phyloP scores from a whole-genome alignment of 2,329 filamentous ascomycete species.

The Pleurostoma richardsiae region DNA sequence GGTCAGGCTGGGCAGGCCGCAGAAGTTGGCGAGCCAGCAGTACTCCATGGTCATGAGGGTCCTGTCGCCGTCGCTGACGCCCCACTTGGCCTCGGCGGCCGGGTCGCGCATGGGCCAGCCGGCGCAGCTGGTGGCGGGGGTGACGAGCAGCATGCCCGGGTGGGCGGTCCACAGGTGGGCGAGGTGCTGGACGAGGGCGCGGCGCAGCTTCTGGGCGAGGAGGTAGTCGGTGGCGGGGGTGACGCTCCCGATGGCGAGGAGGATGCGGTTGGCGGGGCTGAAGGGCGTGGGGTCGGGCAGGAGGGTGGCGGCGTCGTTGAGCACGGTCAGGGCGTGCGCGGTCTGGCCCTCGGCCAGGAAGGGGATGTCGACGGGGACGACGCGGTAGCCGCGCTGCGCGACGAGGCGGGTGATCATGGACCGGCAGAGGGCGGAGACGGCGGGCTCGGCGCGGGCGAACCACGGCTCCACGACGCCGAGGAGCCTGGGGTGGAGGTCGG shows the following conservation, averaged over 20 bases:
- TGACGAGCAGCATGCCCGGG: slow-evolving; percentile 66
- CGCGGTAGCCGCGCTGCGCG: slow-evolving; percentile 42
- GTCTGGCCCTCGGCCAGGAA: slow-evolving; percentile 59
- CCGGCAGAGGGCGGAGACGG: slow-evolving; percentile 34
- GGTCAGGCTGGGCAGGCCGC: slow-evolving; percentile 38
- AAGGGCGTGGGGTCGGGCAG: slow-evolving; percentile 42
- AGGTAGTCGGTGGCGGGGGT: slow-evolving; percentile 63
- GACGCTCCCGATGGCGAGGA: slow-evolving; percentile 58
- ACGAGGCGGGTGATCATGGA: slow-evolving; percentile 47
- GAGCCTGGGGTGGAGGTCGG: slow-evolving; percentile 28
- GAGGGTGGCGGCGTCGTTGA: slow-evolving; percentile 52
- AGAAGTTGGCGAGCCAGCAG: slow-evolving; percentile 47
- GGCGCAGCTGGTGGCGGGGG: slow-evolving; percentile 56
- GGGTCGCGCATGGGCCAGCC: slow-evolving; percentile 34
- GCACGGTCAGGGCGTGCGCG: slow-evolving; percentile 69
- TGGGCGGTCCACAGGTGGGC: slow-evolving; percentile 59
- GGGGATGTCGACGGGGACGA: slow-evolving; percentile 53
- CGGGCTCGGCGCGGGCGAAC: slow-evolving; percentile 44
- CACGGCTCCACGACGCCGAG: slow-evolving; percentile 63
- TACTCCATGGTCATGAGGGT: slow-evolving; percentile 44
- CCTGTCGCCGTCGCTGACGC: slow-evolving; percentile 39
- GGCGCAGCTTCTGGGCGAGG: slow-evolving; percentile 64
- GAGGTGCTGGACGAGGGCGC: slow-evolving; percentile 66
- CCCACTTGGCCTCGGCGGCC: slow-evolving; percentile 28
- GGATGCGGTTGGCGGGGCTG: slow-evolving; percentile 58